Evolutionary conservation across 2,329 filamentous ascomycete species (phyloP).

Genomic region (Blastomyces gilchristii): DNA sequence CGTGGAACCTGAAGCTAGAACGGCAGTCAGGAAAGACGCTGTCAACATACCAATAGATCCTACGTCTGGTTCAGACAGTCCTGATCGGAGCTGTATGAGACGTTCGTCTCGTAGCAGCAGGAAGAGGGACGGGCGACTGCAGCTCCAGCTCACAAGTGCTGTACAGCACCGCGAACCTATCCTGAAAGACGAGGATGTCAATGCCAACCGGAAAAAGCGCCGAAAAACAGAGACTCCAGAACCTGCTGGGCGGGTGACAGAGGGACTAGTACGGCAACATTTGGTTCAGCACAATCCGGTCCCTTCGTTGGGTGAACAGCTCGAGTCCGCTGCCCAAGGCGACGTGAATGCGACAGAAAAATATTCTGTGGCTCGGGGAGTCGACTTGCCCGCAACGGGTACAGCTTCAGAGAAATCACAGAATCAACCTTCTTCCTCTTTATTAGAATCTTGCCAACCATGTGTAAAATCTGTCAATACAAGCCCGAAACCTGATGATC

Average conservation of each 20-base stretch:
- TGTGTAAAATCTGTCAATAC: background rate
- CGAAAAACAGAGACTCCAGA: conserved; percentile 19
- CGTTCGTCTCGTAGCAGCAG: background rate
- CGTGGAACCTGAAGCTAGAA: background rate
- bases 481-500: background rate
- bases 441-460: background rate
- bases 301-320: background rate
- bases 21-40: background rate
- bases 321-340: background rate
- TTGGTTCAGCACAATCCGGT: background rate
- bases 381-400: background rate
- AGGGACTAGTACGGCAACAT: conserved; percentile 13
- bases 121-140: background rate
- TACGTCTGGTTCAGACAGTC: background rate
- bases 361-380: background rate
- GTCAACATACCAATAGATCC: background rate
- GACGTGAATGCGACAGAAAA: background rate
- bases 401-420: background rate
- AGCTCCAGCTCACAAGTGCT: background rate
- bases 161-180: background rate
- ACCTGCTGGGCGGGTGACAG: conserved; percentile 12
- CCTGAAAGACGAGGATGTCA: conserved; percentile 24
- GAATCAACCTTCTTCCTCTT: background rate
- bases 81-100: background rate
- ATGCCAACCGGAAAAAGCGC: conserved; percentile 27